These are phyloP conservation scores for Myriosclerotinia duriaeana DNA, from an alignment of 2,329 filamentous ascomycete species.

Conservation along the genomic window DNA sequence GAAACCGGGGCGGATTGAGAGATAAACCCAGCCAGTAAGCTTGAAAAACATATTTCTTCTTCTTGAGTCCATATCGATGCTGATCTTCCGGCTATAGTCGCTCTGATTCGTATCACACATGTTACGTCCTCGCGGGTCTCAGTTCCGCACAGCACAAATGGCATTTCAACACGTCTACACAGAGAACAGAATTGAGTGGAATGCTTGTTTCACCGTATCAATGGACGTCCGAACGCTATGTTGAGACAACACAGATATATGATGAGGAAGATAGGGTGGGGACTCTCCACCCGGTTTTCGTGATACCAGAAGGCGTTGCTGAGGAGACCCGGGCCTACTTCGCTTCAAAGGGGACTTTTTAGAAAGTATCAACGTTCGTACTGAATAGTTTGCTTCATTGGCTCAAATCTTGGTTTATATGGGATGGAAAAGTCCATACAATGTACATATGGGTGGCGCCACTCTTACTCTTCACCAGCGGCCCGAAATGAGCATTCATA, in stretches of 20 bases:
- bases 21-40: slow-evolving; percentile 91
- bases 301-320: slow-evolving; percentile 64
- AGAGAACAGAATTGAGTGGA: slow-evolving; percentile 42
- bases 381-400: slow-evolving; percentile 2
- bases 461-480: slow-evolving; percentile 5
- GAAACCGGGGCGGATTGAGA: slow-evolving; percentile 73
- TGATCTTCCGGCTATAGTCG: slow-evolving; percentile 48
- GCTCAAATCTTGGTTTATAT: slow-evolving; percentile 11
- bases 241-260: slow-evolving; percentile 61
- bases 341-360: slow-evolving; percentile 37
- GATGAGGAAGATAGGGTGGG: slow-evolving; percentile 68
- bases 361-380: slow-evolving; percentile 7
- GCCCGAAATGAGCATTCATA: not conserved
- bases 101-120: slow-evolving; percentile 88
- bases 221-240: slow-evolving; percentile 45
- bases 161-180: slow-evolving; percentile 44
- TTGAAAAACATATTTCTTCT: slow-evolving; percentile 20
- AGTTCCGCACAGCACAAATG: slow-evolving; percentile 76
- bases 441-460: slow-evolving; percentile 1
- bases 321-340: slow-evolving; percentile 39
- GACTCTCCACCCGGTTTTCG: slow-evolving; percentile 79
- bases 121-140: slow-evolving; percentile 84
- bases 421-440: slow-evolving; percentile 3
- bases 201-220: slow-evolving; percentile 41
- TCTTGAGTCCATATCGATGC: slow-evolving; percentile 25